Evolutionary conservation across 225 moss, liverwort and hornwort species (phyloP).

Genomic region (Straminergon stramineum): DNA sequence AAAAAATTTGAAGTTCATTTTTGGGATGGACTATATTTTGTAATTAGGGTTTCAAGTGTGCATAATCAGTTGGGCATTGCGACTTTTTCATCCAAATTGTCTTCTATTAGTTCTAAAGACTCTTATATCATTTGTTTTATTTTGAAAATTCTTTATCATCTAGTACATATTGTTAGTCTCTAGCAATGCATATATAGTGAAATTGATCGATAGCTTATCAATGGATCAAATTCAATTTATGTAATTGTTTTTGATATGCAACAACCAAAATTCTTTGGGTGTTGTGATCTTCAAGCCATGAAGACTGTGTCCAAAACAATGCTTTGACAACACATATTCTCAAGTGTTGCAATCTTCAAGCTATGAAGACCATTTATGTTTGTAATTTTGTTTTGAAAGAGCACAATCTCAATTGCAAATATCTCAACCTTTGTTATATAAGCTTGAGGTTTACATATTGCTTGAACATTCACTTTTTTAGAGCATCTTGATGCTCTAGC

Average conservation of each 20-base stretch:
- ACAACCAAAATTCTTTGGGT: too few species aligned
- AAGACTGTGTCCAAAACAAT: too few species aligned
- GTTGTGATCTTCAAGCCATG: too few species aligned
- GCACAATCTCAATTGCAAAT: too few species aligned
- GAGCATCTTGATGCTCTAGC: too few species aligned
- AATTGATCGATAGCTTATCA: fast-evolving
- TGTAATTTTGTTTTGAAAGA: too few species aligned
- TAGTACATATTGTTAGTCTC: neutral
- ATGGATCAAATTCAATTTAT: neutral
- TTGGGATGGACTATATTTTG: neutral
- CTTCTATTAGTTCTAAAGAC: neutral
- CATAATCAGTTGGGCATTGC: fast-evolving
- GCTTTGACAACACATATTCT: too few species aligned
- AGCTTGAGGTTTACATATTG: too few species aligned
- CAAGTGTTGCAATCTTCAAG: too few species aligned
- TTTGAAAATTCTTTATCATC: neutral
- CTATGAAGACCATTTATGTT: too few species aligned
- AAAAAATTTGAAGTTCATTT: neutral
- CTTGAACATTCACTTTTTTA: too few species aligned
- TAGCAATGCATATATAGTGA: fast-evolving
- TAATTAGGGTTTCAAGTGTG: fast-evolving
- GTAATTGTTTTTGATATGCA: neutral
- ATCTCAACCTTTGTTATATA: too few species aligned
- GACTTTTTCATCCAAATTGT: neutral
- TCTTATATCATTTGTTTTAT: neutral